These are phyloP conservation scores for Sporothrix humicola DNA, from an alignment of 2,329 filamentous ascomycete genomes.

Conservation along the genomic window DNA sequence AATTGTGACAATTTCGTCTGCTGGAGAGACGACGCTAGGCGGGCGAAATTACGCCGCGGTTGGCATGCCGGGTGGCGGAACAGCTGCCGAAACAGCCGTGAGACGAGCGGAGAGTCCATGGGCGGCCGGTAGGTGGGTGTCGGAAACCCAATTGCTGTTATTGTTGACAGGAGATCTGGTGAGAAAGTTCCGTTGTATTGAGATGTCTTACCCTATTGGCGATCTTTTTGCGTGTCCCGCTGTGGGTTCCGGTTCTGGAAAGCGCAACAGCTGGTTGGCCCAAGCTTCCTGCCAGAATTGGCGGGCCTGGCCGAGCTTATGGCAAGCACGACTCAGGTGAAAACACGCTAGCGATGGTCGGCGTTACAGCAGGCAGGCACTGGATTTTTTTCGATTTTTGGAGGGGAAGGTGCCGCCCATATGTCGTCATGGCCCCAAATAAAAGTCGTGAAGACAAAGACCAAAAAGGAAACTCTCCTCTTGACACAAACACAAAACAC, in stretches of 20 bases:
- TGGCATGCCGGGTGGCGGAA: slow-evolving; percentile 75
- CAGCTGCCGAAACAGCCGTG: slow-evolving; percentile 81
- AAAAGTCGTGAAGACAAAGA: slow-evolving; percentile 11
- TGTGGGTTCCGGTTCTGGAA: slow-evolving; percentile 27
- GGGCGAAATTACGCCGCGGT: slow-evolving; percentile 53
- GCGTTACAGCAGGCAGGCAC: slow-evolving; percentile 17
- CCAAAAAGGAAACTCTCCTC: background rate
- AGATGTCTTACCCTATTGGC: background rate
- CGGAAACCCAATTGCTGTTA: background rate
- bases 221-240: slow-evolving; percentile 12
- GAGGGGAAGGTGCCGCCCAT: slow-evolving; percentile 21
- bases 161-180: background rate
- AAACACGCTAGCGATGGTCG: background rate
- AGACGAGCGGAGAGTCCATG: slow-evolving; percentile 38
- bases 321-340: slow-evolving; percentile 11
- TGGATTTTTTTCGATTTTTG: background rate
- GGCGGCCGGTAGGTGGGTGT: background rate
- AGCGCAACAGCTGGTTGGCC: slow-evolving; percentile 29
- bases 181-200: background rate
- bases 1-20: slow-evolving; percentile 46
- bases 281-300: slow-evolving; percentile 29
- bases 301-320: slow-evolving; percentile 26
- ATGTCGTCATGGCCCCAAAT: slow-evolving; percentile 30
- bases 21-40: slow-evolving; percentile 48
- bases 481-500: background rate